Conservation (phyloP, 257 asterid species). For the Petunia axillaris region DNA sequence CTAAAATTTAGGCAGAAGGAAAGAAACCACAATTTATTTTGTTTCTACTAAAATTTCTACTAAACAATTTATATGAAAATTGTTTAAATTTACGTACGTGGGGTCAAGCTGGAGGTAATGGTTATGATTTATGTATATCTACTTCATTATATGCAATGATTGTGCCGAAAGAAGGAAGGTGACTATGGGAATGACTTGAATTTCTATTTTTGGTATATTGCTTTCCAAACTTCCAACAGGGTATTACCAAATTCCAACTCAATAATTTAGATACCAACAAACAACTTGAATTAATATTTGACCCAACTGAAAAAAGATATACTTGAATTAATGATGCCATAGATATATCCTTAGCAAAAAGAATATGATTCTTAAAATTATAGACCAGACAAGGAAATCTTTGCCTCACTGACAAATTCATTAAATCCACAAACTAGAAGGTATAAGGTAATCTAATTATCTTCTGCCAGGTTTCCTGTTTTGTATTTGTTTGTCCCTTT, state of each 20-base stretch:
- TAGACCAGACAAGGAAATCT: not conserved
- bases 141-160: too few relatives aligned
- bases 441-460: not conserved
- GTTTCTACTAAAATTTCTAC: too few relatives aligned
- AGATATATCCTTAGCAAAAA: not conserved
- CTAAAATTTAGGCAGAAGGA: too few relatives aligned
- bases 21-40: too few relatives aligned
- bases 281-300: not conserved
- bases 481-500: not conserved
- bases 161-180: too few relatives aligned
- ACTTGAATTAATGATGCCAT: not conserved
- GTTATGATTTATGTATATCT: too few relatives aligned
- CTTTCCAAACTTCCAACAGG: not conserved
- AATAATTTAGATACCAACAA: not conserved
- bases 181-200: too few relatives aligned
- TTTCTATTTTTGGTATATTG: not conserved
- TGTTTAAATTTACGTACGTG: too few relatives aligned
- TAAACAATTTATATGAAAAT: too few relatives aligned
- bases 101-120: too few relatives aligned
- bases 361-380: not conserved
- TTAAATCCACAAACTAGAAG: too few relatives aligned
- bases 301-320: too few relatives aligned
- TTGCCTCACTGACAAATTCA: not conserved
- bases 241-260: not conserved
- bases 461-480: not conserved